Conservation (phyloP, 2,329 filamentous ascomycete species). For the Colletotrichum noveboracense region DNA sequence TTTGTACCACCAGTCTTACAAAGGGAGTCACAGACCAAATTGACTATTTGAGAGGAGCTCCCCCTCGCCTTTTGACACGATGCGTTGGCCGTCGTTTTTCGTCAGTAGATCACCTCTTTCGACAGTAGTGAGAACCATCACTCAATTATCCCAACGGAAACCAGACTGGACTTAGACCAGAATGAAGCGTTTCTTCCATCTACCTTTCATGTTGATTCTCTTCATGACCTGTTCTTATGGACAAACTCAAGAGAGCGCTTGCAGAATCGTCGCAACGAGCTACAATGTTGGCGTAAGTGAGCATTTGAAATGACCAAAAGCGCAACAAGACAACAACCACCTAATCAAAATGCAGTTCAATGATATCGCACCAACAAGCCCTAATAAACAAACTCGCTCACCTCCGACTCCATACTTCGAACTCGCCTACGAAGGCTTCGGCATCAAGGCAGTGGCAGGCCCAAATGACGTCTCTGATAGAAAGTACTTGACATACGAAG, state of each 20-base stretch:
- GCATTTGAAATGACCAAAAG: neutral
- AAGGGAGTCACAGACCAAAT: neutral
- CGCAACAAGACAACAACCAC: fast-evolving
- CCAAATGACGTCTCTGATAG: neutral
- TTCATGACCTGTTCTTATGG: neutral
- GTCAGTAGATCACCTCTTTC: neutral
- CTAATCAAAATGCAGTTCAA: neutral
- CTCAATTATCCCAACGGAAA: neutral
- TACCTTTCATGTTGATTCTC: neutral
- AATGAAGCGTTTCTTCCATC: neutral
- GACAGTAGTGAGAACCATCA: neutral
- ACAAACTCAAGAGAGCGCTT: neutral
- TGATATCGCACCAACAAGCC: neutral
- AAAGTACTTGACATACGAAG: neutral
- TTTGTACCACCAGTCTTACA: neutral
- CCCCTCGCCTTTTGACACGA: neutral
- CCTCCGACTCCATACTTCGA: neutral
- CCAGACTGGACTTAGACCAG: neutral
- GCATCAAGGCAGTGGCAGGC: neutral
- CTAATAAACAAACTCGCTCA: neutral
- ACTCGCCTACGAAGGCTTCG: neutral
- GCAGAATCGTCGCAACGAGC: neutral
- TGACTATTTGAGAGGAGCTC: neutral
- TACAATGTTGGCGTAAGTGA: neutral
- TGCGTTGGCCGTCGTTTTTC: neutral